These are phyloP conservation scores for Ophiostoma sp. DNA, from an alignment of 2,329 filamentous ascomycete species.

Conservation along the genomic window DNA sequence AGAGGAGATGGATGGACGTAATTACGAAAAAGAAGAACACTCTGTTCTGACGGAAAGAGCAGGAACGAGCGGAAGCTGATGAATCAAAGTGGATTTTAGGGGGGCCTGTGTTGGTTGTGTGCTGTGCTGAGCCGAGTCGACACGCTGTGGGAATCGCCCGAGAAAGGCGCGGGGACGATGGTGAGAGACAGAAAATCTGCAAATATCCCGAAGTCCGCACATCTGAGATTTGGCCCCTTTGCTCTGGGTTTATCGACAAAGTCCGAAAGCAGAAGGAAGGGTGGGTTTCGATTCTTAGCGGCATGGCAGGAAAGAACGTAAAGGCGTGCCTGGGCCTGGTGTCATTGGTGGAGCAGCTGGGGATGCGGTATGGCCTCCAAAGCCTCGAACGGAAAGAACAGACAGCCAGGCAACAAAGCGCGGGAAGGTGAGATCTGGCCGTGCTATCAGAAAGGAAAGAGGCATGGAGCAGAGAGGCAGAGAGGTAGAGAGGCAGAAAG, in stretches of 20 bases:
- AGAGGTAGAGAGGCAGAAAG: no score
- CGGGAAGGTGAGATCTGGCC: no score
- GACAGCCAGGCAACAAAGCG: neutral
- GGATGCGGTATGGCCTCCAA: slow-evolving; percentile 4
- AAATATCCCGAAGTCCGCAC: neutral
- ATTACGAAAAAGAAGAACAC: neutral
- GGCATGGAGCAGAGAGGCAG: no score
- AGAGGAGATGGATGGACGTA: neutral
- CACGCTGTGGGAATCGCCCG: neutral
- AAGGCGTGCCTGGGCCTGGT: slow-evolving; percentile 14
- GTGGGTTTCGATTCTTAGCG: slow-evolving; percentile 17
- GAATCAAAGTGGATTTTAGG: slow-evolving; percentile 13
- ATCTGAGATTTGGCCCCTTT: slow-evolving; percentile 14
- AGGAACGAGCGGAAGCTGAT: slow-evolving; percentile 11
- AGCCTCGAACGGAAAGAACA: neutral
- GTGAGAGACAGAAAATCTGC: neutral
- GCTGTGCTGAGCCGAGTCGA: neutral
- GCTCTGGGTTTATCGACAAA: slow-evolving; percentile 19
- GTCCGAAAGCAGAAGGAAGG: slow-evolving; percentile 17
- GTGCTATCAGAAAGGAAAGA: no score
- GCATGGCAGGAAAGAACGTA: slow-evolving; percentile 8
- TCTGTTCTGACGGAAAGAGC: neutral
- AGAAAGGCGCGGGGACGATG: slow-evolving; percentile 12
- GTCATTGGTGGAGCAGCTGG: slow-evolving; percentile 19
- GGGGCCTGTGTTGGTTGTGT: neutral